These are phyloP conservation scores for Populus hybrid DNA, from an alignment of 441 rosid species.

Conservation along the genomic window DNA sequence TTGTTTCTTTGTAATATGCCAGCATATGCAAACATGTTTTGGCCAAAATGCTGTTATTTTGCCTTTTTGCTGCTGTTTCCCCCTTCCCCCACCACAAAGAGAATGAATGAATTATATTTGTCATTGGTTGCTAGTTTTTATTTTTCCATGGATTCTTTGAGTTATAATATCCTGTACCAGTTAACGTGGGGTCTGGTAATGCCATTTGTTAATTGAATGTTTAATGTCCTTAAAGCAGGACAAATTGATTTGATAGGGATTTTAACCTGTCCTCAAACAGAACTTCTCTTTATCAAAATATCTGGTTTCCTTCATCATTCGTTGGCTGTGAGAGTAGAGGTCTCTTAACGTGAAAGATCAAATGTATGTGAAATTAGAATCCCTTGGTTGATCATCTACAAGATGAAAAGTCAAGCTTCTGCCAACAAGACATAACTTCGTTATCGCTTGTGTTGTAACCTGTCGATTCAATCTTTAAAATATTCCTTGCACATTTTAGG, in stretches of 20 bases:
- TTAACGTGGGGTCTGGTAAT: background rate
- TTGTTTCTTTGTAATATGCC: constrained; percentile 13
- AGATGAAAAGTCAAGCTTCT: background rate
- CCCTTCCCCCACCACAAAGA: background rate
- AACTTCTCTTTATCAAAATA: background rate
- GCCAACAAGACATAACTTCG: background rate
- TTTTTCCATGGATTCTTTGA: background rate
- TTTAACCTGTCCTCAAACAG: background rate
- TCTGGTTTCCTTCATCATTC: background rate
- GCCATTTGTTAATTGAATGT: background rate
- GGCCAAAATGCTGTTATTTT: constrained; percentile 3
- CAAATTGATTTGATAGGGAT: background rate
- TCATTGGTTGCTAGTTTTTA: background rate
- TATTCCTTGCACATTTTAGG: background rate
- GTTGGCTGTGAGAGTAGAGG: background rate
- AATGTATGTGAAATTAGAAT: background rate
- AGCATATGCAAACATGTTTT: constrained; percentile 17
- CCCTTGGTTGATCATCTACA: background rate
- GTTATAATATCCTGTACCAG: background rate
- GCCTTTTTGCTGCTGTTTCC: background rate
- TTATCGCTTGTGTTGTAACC: background rate
- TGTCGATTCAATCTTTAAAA: background rate
- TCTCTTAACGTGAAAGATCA: background rate
- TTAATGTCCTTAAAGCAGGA: background rate
- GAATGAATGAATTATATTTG: background rate